A percentile compares a stretch with the other conserved stretches of the same genome.
These are phyloP conservation scores for Simplicillium sp. DNA, from an alignment of 2,329 filamentous ascomycete species.

Conservation along the genomic window DNA sequence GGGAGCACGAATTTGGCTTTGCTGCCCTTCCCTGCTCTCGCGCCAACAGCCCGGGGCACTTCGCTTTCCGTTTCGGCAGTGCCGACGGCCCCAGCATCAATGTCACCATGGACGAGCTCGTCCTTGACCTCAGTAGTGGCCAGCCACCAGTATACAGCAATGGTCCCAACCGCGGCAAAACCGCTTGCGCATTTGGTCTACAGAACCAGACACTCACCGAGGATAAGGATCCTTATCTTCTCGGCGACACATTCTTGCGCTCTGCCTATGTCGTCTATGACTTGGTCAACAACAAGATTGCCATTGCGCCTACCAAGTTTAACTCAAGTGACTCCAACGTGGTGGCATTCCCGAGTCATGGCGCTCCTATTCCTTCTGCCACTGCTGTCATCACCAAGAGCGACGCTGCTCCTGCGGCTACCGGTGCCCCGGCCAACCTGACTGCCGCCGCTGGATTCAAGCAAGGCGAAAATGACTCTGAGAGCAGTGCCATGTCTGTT, in stretches of 20 bases:
- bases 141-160: conserved; percentile 23
- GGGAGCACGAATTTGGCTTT: conserved; percentile 22
- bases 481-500: neutral
- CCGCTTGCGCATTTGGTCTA: conserved; percentile 47
- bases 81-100: conserved; percentile 37
- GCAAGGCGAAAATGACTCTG: conserved; percentile 1
- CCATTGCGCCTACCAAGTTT: conserved; percentile 44
- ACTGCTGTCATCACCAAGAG: conserved; percentile 32
- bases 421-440: conserved; percentile 11
- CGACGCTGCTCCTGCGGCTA: conserved; percentile 13
- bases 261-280: conserved; percentile 54
- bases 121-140: conserved; percentile 33
- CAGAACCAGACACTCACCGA: conserved; percentile 31
- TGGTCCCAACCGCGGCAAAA: conserved; percentile 32
- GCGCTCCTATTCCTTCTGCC: conserved; percentile 40
- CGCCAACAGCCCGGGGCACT: conserved; percentile 33
- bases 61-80: conserved; percentile 45
- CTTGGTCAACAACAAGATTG: conserved; percentile 47
- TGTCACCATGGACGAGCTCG: conserved; percentile 45
- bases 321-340: conserved; percentile 41
- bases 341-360: conserved; percentile 37
- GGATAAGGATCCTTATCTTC: conserved; percentile 26
- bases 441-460: conserved; percentile 20
- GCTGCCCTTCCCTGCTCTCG: conserved; percentile 42
- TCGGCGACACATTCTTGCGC: conserved; percentile 50